Conservation (phyloP, 2,329 filamentous ascomycete species). For the Aspergillus japonicus region DNA sequence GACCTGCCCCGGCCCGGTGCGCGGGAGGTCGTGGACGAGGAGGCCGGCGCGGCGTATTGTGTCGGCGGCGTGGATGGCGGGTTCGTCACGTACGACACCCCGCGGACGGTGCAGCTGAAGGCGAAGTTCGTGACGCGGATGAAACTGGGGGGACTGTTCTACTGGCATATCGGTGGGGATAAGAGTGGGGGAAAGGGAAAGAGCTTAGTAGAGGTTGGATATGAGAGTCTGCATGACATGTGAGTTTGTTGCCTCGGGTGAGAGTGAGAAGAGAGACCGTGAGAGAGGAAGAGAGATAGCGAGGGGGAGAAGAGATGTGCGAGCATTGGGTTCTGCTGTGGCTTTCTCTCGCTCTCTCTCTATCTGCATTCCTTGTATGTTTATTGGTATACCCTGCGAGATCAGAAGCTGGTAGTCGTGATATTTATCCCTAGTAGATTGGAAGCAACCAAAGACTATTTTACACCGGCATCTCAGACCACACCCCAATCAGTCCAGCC, state of each 20-base stretch:
- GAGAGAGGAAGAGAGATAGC: too few relatives aligned
- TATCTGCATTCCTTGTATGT: too few relatives aligned
- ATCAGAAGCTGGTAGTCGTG: too few relatives aligned
- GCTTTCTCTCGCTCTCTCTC: too few relatives aligned
- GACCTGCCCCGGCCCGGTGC: constrained; percentile 62
- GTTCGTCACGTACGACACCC: constrained; percentile 78
- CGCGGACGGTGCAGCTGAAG: constrained; percentile 72
- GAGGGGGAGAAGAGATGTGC: too few relatives aligned
- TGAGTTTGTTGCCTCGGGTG: constrained; percentile 11
- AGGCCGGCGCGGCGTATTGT: constrained; percentile 68
- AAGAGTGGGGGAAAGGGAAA: constrained; percentile 55
- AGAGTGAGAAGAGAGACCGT: too few relatives aligned
- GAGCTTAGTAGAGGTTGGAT: constrained; percentile 63
- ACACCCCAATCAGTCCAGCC: too few relatives aligned
- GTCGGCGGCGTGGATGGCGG: constrained; percentile 65
- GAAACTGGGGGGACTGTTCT: constrained; percentile 73
- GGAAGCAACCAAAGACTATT: too few relatives aligned
- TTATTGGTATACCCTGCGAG: too few relatives aligned
- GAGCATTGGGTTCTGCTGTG: too few relatives aligned
- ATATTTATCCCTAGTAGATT: too few relatives aligned
- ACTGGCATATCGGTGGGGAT: constrained; percentile 77
- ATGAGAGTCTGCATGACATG: constrained; percentile 52
- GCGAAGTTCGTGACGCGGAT: constrained; percentile 70
- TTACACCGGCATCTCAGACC: too few relatives aligned
- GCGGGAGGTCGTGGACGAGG: constrained; percentile 66